Evolutionary conservation across 192 early-diverging fungal genomes (phyloP).

Genomic region (Irineochytrium annulatum): DNA sequence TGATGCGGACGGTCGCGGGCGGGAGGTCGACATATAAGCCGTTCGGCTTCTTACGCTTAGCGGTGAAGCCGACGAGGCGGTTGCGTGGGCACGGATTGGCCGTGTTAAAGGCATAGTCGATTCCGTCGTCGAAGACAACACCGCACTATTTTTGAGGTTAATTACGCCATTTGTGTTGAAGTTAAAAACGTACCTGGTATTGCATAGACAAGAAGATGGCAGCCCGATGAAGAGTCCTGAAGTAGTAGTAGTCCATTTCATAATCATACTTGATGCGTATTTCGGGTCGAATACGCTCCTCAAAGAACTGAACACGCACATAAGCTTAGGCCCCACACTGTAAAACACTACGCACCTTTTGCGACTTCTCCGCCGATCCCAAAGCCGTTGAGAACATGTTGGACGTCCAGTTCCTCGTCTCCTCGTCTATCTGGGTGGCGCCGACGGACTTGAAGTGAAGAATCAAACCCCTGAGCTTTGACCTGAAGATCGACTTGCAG

Average conservation of each 20-base stretch:
- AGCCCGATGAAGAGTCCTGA: slow-evolving; percentile 33
- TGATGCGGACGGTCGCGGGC: neutral
- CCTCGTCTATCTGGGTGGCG: slow-evolving; percentile 49
- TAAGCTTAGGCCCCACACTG: neutral
- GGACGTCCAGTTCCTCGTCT: slow-evolving; percentile 36
- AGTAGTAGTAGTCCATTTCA: slow-evolving; percentile 28
- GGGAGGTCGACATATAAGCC: slow-evolving; percentile 12
- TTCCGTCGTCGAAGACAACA: slow-evolving; percentile 39
- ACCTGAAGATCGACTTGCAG: slow-evolving; percentile 38
- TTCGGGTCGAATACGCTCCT: slow-evolving; percentile 36
- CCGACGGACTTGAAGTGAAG: slow-evolving; percentile 47
- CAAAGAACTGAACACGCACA: slow-evolving; percentile 33
- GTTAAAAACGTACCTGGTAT: slow-evolving; percentile 37
- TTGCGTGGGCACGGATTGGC: slow-evolving; percentile 23
- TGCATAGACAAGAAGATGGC: slow-evolving; percentile 51
- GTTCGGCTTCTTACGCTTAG: slow-evolving; percentile 31
- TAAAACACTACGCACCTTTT: slow-evolving; percentile 18
- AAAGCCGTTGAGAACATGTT: slow-evolving; percentile 37
- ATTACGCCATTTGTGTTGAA: neutral
- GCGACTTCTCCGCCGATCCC: slow-evolving; percentile 27
- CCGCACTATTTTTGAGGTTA: slow-evolving; percentile 31
- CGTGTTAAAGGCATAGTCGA: slow-evolving; percentile 41
- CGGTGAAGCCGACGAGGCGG: slow-evolving; percentile 30
- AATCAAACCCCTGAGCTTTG: slow-evolving; percentile 36
- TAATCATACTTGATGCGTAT: slow-evolving; percentile 39